Evolutionary conservation across 495 filamentous ascomycete species (phyloP), one percentile per base, ranked within the genome.

Genomic region (Trichoderma reesei): DNA sequence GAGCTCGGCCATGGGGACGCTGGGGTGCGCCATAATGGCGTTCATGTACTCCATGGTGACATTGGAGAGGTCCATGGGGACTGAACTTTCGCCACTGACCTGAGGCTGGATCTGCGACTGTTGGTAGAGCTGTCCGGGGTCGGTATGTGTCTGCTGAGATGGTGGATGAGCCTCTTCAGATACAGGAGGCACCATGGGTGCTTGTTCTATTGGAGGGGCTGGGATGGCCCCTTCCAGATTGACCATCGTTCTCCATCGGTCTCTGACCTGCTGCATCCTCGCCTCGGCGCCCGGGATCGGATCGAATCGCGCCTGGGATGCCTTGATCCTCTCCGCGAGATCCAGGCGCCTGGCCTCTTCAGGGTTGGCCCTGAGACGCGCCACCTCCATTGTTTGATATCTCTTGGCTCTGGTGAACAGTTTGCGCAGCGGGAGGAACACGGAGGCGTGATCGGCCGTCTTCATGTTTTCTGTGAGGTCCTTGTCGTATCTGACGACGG

Each of bases 341-440:
- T 79, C 79, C 3, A 80, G 71, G 63, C 74, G 69, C 9, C 69
- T 70, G 1, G 77, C 75, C 1, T 74, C 78, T 42, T 78, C 68
- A 0, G 76, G 78, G 20, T 80, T 68, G 6, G 72, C 73, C 46
- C 70, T 70, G 16, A 82, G 67, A 20, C 78, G 72, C 18, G 65
- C 65, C 41, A 80, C 74, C 62, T 85, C 83, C 13, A 76, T 76
- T 39, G 80, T 78, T 37, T 82, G 78, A 63, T 81, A 79, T 42
- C 75, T 77, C 64, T 75, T 73, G 5, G 90, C 89, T 72, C 86
- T 87, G 60, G 84, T 79, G 78, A 89, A 86, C 16, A 95, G 75
- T 63, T 88, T 89, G 20, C 78, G 80, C 46, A 96, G 75, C 0
- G 90, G 89, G 16, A 85, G 78, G 89, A 90, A 96, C 0, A 95